phyloP scores from a whole-genome alignment of 2,329 filamentous ascomycete species.

The Didymella exigua region DNA sequence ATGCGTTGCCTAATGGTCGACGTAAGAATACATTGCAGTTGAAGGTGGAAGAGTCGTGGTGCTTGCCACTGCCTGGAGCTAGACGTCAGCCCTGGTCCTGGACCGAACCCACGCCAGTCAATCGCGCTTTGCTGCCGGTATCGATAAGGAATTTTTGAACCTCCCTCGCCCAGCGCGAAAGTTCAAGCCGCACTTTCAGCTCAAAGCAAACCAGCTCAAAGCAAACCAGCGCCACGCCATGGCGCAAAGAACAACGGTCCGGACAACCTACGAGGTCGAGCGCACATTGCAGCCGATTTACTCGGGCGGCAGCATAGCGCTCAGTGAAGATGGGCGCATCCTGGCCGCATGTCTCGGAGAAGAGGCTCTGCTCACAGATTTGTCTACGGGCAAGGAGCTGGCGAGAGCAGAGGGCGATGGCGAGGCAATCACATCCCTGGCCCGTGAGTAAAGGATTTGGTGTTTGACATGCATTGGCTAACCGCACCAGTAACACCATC shows the following conservation, averaged over 20 bases:
- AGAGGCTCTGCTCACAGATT: constrained; percentile 84
- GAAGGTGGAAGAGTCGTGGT: not conserved
- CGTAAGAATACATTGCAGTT: not conserved
- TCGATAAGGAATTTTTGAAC: constrained; percentile 46
- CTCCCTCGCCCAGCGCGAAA: constrained; percentile 19
- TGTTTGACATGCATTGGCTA: constrained; percentile 16
- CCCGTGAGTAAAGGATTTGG: constrained; percentile 53
- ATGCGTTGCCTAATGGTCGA: not conserved
- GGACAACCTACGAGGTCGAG: constrained; percentile 87
- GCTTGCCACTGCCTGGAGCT: constrained; percentile 4
- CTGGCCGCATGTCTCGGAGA: constrained; percentile 91
- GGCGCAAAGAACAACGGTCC: constrained; percentile 64
- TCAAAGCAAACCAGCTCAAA: constrained; percentile 12
- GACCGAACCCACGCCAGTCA: not conserved
- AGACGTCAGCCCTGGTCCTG: not conserved
- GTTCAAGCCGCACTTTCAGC: constrained; percentile 5
- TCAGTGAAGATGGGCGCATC: constrained; percentile 80
- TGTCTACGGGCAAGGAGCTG: constrained; percentile 80
- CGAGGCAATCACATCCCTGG: constrained; percentile 77
- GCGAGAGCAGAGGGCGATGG: constrained; percentile 80
- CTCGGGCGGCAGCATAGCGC: constrained; percentile 84
- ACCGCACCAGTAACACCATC: constrained; percentile 75
- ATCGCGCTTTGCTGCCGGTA: constrained; percentile 26
- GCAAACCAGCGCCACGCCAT: constrained; percentile 40
- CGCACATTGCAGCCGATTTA: constrained; percentile 91